Evolutionary conservation across 2,329 filamentous ascomycete genomes (phyloP).

Genomic region (Emergomyces orientalis): DNA sequence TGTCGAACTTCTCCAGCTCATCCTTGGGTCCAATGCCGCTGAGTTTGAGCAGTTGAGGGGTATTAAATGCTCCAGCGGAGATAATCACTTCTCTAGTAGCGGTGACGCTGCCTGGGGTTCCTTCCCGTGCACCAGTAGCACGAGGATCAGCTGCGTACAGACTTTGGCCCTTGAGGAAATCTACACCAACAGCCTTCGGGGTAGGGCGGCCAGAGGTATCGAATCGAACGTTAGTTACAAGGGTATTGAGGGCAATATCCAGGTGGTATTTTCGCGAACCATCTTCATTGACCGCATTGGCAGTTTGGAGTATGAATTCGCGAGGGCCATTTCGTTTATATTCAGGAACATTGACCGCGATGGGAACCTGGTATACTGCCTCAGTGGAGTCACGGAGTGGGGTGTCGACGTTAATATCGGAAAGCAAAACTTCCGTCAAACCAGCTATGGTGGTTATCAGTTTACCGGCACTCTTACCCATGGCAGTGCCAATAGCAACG

Average conservation of each 20-base stretch:
- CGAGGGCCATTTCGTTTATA: slow-evolving; percentile 46
- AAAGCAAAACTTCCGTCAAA: slow-evolving; percentile 39
- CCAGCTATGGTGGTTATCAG: slow-evolving; percentile 35
- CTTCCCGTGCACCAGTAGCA: slow-evolving; percentile 19
- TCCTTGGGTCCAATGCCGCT: slow-evolving; percentile 49
- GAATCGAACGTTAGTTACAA: slow-evolving; percentile 39
- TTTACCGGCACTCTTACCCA: slow-evolving; percentile 36
- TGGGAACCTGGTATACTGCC: slow-evolving; percentile 50
- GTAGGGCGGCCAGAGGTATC: slow-evolving; percentile 25
- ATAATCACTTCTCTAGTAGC: slow-evolving; percentile 38
- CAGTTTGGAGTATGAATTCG: slow-evolving; percentile 46
- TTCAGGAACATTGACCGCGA: slow-evolving; percentile 42
- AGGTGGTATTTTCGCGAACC: slow-evolving; percentile 48
- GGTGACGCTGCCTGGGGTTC: slow-evolving; percentile 32
- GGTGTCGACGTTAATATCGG: slow-evolving; percentile 45
- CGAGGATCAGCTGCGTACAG: slow-evolving; percentile 40
- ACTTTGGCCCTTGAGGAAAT: slow-evolving; percentile 38
- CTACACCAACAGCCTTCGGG: slow-evolving; percentile 39
- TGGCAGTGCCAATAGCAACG: slow-evolving; percentile 44
- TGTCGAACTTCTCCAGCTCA: slow-evolving; percentile 44
- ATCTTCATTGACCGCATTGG: slow-evolving; percentile 41
- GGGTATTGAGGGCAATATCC: slow-evolving; percentile 42
- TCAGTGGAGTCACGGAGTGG: slow-evolving; percentile 38
- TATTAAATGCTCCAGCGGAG: slow-evolving; percentile 50
- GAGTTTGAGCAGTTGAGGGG: slow-evolving; percentile 54